Conservation (phyloP, 768 basidiomycete genomes). For the Lactarius trivialis region DNA sequence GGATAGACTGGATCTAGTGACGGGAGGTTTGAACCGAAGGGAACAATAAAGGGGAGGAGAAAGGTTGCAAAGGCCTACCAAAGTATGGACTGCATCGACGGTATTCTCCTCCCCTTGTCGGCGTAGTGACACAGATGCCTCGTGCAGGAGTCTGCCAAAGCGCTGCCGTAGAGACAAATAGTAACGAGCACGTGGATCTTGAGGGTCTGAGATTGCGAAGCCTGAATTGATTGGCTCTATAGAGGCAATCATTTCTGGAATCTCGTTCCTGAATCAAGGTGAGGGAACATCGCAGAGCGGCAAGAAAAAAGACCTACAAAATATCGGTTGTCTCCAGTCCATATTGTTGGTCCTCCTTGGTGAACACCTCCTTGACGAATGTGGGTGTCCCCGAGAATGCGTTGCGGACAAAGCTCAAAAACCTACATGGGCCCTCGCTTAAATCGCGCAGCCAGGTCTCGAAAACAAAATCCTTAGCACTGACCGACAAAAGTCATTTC, state of each 20-base stretch:
- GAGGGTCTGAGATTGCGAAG: constrained; percentile 60
- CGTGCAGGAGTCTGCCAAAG: constrained; percentile 64
- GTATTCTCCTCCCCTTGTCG: constrained; percentile 76
- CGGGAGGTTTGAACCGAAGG: background rate
- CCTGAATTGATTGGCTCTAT: constrained; percentile 56
- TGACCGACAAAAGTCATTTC: constrained; percentile 80
- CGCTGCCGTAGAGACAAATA: constrained; percentile 49
- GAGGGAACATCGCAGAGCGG: background rate
- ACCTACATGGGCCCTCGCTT: constrained; percentile 32
- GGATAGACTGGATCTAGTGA: constrained; percentile 54
- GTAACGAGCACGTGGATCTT: constrained; percentile 44
- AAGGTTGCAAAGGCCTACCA: constrained; percentile 35
- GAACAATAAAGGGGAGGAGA: background rate
- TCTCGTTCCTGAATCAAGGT: constrained; percentile 47
- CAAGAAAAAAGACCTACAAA: constrained; percentile 39
- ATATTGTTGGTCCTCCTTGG: constrained; percentile 41
- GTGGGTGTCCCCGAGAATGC: constrained; percentile 72
- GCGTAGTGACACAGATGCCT: constrained; percentile 58
- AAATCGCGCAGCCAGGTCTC: background rate
- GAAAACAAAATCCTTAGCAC: constrained; percentile 23
- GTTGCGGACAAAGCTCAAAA: constrained; percentile 66
- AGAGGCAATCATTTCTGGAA: constrained; percentile 70
- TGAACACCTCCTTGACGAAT: constrained; percentile 47
- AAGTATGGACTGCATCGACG: constrained; percentile 70
- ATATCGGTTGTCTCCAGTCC: constrained; percentile 55